Evolutionary conservation across 108 stramenopile species (phyloP), one percentile per base, ranked within the genome.

Genomic region (Stephanodiscus minutulus): DNA sequence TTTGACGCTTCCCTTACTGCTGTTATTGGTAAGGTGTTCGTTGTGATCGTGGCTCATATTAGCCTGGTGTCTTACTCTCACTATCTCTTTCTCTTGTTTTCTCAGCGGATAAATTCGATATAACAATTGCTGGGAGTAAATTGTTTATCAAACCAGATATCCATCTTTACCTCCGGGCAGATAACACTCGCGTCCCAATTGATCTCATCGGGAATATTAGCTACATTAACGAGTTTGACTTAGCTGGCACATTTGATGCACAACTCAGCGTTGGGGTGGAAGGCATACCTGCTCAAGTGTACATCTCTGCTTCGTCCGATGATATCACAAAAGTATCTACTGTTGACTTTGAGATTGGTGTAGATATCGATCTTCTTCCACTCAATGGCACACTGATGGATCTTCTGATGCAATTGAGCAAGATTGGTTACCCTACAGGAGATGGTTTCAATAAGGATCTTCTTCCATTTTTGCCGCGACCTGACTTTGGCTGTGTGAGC

Each of bases 381-480:
- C 20, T 55, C 13, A 22, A 8, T 25, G 24, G 28, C 54, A 28
- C 54, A 24, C 5, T 55, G 54, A 28, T 55, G 13, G 27, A 28
- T 28, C 4, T 8, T 24, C 54, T 55, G 28, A 28, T 8, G 7
- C 10, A 55, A 6, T 10, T 55, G 54, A 55, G 24, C 5, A 28
- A 28, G 8, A 55, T 55, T 28, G 28, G 54, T 5, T 55, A 55
- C 54, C 25, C 54, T 28, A 5, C 2, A 41, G 39, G 10, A 41
- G 39, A 9, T 1, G 39, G 39, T 9, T 55, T 25, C 54, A 25
- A 28, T 28, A 11, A 55, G 15, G 27, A 55, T 25, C 25, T 21
- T 47, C 13, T 28, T 24, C 27, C 61, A 3, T 70, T 48, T 49
- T 61, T 70, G 60, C 69, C 69, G 20, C 24, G n/a, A 44, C 35